These are phyloP conservation scores for Hanseniaspora jakobsenii DNA, from an alignment of 805 yeast species.

Conservation along the genomic window DNA sequence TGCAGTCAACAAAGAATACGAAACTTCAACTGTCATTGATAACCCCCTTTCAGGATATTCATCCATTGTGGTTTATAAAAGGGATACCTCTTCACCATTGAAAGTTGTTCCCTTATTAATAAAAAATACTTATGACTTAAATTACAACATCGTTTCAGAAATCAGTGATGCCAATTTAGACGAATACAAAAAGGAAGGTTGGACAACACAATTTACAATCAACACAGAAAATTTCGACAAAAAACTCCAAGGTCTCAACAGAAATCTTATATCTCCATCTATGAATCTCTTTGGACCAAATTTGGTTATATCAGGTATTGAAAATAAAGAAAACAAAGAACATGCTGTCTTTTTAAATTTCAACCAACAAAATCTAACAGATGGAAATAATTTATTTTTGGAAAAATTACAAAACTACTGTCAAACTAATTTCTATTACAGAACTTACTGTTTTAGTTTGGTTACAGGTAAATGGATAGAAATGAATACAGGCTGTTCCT, in stretches of 20 bases:
- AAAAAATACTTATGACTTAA: conserved; percentile 13
- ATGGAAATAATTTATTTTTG: conserved; percentile 15
- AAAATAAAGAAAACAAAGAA: conserved; percentile 30
- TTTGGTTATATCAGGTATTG: conserved; percentile 48
- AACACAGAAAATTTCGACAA: conserved; percentile 19
- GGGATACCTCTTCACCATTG: conserved; percentile 22
- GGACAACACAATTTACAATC: conserved; percentile 25
- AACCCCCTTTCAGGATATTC: conserved; percentile 17
- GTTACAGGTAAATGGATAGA: conserved; percentile 45
- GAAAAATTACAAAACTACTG: neutral
- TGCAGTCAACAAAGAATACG: conserved; percentile 6
- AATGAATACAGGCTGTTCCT: conserved; percentile 41
- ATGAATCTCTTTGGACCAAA: conserved; percentile 59
- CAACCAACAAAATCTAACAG: too few relatives aligned
- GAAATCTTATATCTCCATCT: conserved; percentile 41
- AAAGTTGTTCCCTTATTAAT: conserved; percentile 26
- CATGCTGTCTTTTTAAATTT: conserved; percentile 5
- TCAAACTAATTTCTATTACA: conserved; percentile 19
- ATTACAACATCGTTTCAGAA: conserved; percentile 27
- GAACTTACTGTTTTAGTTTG: conserved; percentile 26
- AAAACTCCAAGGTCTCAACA: conserved; percentile 25
- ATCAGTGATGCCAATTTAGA: conserved; percentile 21
- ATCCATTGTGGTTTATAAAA: conserved; percentile 16
- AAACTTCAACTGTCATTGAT: conserved; percentile 17
- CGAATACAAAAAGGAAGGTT: conserved; percentile 21